Evolutionary conservation across 163 green algal species (phyloP).

Genomic region (Chlamydomonas reinhardtii): DNA sequence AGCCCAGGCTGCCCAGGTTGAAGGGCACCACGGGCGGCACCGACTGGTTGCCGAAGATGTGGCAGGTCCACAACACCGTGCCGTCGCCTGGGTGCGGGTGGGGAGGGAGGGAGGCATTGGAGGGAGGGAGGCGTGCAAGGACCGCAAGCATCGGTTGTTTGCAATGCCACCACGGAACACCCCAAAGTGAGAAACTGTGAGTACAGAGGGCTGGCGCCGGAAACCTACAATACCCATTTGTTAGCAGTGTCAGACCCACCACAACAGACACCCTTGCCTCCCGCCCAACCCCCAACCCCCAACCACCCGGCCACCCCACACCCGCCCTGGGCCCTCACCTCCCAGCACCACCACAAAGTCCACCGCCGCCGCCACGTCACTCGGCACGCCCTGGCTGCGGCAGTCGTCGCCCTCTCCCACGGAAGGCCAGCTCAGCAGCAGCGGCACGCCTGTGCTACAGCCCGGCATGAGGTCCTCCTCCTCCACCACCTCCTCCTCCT

Average conservation of each 20-base stretch:
- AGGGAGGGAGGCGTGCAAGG: no score
- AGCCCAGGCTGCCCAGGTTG: constrained; percentile 86
- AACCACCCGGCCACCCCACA: not conserved
- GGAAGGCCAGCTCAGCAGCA: constrained; percentile 38
- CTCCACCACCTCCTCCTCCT: not conserved
- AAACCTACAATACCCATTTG: no score
- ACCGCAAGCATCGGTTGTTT: no score
- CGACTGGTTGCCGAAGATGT: constrained; percentile 79
- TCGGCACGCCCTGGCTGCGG: constrained; percentile 46
- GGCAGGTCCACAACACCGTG: constrained; percentile 90
- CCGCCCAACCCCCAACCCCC: no score
- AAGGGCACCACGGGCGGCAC: constrained; percentile 89
- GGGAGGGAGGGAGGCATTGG: no score
- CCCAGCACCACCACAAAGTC: constrained; percentile 73
- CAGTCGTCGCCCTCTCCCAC: constrained; percentile 4
- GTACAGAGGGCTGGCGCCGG: no score
- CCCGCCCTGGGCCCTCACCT: constrained; percentile 29
- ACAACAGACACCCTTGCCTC: no score
- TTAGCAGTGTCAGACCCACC: no score
- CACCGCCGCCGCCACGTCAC: constrained; percentile 59
- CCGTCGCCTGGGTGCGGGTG: constrained; percentile 71
- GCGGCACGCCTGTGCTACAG: not conserved
- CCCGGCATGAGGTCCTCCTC: constrained; percentile 12
- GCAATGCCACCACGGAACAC: no score
- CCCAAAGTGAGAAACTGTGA: no score